Base-by-base conservation (phyloP, 2,329 filamentous ascomycete genomes). In the Periconia macrospinosa region DNA sequence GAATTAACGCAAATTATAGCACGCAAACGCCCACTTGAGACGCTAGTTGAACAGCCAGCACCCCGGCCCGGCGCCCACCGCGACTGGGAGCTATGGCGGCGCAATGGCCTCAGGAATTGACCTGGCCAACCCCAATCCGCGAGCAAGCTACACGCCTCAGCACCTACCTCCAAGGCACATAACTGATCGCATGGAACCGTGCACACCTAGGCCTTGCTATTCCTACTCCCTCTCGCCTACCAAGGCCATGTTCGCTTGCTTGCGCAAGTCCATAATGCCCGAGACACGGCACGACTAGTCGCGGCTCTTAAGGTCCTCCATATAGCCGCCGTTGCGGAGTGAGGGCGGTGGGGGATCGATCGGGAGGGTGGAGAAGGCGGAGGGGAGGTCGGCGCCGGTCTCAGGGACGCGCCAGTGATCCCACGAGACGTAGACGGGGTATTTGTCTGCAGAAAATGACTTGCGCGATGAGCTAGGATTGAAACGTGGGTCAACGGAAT, bases 131-230 rank as follows among this genome's bases (percentile, higher is more conserved):
- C 46, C 19, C 47, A 52, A 53, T 55, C 10, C 51, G 45, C 56
- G 52, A 58, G 52, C 58, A 59, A 43, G 52, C 52, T 57, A 56
- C 52, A 56, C 53, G 56, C 51, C 46, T 60, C 46, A 60, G 53
- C 58, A 52, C 56, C 23, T 60, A 52, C 47, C 53, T 58, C 9
- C 44, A 6, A 19, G 44, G 23, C 44, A 46, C 27, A 30, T 46
- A n/a, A 30, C 18, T 30, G 44, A 46, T 46, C 27, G 44, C 37
- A 41, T 15, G 49, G 33, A 33, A 19, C 30, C 41, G 40, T 23
- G 23, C 49, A 20, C 33, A 23, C 41, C 23, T 50, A 50, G 30
- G 49, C 41, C 27, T 27, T 17, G 30, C 49, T 50, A 33, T 45
- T 23, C 49, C 13, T 19, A 2, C 23, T 30, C 44, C 44, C 44